Conservation (phyloP, 371 early-diverging fungal species). For the Syncephalastrum contaminatum region DNA sequence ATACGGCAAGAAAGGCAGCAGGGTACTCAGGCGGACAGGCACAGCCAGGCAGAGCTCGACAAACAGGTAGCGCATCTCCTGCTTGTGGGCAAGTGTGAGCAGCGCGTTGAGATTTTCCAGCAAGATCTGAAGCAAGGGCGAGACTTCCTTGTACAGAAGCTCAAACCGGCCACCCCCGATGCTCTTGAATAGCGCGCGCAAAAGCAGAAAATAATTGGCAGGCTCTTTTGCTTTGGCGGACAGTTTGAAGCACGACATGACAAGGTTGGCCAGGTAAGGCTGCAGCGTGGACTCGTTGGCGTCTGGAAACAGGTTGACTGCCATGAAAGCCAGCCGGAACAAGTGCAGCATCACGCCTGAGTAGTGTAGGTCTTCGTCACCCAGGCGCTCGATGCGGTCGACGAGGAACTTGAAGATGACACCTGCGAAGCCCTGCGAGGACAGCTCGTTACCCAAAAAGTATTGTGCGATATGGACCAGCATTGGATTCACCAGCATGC, state of each 20-base stretch:
- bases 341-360: slow-evolving; percentile 85
- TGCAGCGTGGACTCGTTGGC: slow-evolving; percentile 88
- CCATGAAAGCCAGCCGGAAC: slow-evolving; percentile 93
- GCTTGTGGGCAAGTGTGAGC: slow-evolving; percentile 77
- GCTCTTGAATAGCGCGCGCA: slow-evolving; percentile 92
- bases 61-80: slow-evolving; percentile 84
- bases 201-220: slow-evolving; percentile 87
- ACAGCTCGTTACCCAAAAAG: slow-evolving; percentile 79
- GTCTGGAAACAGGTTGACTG: slow-evolving; percentile 91
- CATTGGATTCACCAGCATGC: slow-evolving; percentile 77
- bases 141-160: slow-evolving; percentile 82
- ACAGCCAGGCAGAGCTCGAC: slow-evolving; percentile 94
- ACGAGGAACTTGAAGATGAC: slow-evolving; percentile 78
- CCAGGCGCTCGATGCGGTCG: slow-evolving; percentile 82
- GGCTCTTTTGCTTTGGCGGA: slow-evolving; percentile 84
- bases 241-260: slow-evolving; percentile 84
- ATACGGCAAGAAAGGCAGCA: slow-evolving; percentile 92
- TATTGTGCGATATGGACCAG: slow-evolving; percentile 87
- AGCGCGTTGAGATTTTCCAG: slow-evolving; percentile 87
- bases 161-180: slow-evolving; percentile 68
- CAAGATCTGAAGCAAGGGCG: slow-evolving; percentile 87
- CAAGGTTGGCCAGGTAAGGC: slow-evolving; percentile 87
- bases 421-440: slow-evolving; percentile 79
- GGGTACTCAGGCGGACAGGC: slow-evolving; percentile 93
- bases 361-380: slow-evolving; percentile 71